A percentile compares a stretch with the other conserved stretches of the same genome.
Evolutionary conservation across 1,139 yeast species (phyloP).

Genomic region (Debaryomycetaceae sp.): DNA sequence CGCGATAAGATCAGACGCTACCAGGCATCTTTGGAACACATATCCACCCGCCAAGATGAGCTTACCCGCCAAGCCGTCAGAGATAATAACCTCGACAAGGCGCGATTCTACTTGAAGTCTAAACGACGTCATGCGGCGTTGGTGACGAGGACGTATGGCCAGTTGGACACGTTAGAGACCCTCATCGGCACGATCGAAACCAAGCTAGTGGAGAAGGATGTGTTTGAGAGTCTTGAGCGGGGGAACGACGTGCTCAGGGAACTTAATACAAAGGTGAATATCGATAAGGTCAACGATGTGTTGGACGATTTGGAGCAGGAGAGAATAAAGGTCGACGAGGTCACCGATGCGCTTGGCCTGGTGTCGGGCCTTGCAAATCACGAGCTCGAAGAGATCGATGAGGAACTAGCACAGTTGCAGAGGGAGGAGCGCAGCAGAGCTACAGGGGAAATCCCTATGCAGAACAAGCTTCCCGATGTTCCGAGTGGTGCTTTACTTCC

Average conservation of each 20-base stretch:
- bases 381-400: constrained; percentile 60
- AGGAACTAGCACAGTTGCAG: constrained; percentile 45
- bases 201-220: constrained; percentile 79
- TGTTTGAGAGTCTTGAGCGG: constrained; percentile 63
- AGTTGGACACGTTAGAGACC: constrained; percentile 65
- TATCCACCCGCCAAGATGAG: constrained; percentile 46
- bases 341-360: constrained; percentile 37
- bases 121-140: constrained; percentile 73
- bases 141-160: constrained; percentile 60
- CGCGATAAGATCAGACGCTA: constrained; percentile 76
- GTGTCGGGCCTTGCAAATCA: constrained; percentile 34
- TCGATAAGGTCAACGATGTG: constrained; percentile 70
- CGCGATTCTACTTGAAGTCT: constrained; percentile 62
- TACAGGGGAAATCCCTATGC: constrained; percentile 7
- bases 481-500: constrained; percentile 7
- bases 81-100: constrained; percentile 45
- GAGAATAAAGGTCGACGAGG: constrained; percentile 61
- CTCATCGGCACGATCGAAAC: constrained; percentile 73
- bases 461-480: no score
- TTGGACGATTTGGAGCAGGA: constrained; percentile 84
- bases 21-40: constrained; percentile 46
- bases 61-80: constrained; percentile 48
- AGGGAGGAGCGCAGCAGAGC: constrained; percentile 21
- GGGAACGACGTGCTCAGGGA: constrained; percentile 70
- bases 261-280: constrained; percentile 66